Percentiles rank a stretch among this genome's conserved stretches.
phyloP scores from a whole-genome alignment of 176 grass and related monocot genomes.

The Metroxylon sagu region DNA sequence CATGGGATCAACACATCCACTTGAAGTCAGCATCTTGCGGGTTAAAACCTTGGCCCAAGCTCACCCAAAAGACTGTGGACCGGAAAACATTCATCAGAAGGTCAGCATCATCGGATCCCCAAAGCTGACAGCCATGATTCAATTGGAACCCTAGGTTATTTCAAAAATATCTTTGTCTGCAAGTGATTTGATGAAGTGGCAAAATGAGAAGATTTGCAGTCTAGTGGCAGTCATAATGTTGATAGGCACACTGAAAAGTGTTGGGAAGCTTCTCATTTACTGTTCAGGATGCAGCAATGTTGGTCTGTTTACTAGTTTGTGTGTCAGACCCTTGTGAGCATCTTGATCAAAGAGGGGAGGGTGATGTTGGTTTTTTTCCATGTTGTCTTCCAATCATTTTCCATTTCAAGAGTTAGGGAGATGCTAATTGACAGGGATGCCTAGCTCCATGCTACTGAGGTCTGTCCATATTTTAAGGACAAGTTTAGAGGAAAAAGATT shows the following conservation, averaged over 20 bases:
- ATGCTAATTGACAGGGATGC: slow-evolving; percentile 82
- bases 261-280: slow-evolving; percentile 90
- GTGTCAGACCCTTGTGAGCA: slow-evolving; percentile 98
- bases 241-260: slow-evolving; percentile 87
- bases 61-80: too few relatives aligned
- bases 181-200: slow-evolving; percentile 96
- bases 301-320: slow-evolving; percentile 53
- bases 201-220: slow-evolving; percentile 72
- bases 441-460: slow-evolving; percentile 63
- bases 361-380: slow-evolving; percentile 85
- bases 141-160: slow-evolving; percentile 89
- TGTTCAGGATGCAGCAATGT: slow-evolving; percentile 74
- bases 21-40: too few relatives aligned
- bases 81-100: too few relatives aligned
- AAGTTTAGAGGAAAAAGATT: slow-evolving; percentile 31
- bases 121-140: too few relatives aligned
- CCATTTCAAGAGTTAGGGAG: slow-evolving; percentile 68
- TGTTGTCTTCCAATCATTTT: slow-evolving; percentile 87
- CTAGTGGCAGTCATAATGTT: slow-evolving; percentile 72
- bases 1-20: too few relatives aligned
- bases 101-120: too few relatives aligned
- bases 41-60: too few relatives aligned
- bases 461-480: slow-evolving; percentile 87
- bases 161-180: slow-evolving; percentile 78
- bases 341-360: slow-evolving; percentile 86